phyloP scores from a whole-genome alignment of 176 grass and related monocot species.

The Puya raimondii region DNA sequence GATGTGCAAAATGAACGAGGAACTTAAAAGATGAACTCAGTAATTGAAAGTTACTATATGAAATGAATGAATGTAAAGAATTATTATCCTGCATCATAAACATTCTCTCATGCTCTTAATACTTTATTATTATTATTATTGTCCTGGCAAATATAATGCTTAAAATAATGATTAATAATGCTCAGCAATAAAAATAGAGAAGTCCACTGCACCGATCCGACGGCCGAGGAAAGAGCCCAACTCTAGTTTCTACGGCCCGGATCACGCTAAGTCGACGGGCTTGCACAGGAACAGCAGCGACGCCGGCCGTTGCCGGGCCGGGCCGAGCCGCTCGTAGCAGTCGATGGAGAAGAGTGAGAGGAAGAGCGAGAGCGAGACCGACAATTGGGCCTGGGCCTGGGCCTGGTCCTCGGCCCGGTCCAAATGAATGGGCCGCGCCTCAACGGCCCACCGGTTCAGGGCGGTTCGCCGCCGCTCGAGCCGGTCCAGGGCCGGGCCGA shows the following conservation, averaged over 20 bases:
- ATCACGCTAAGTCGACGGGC: constrained; percentile 14
- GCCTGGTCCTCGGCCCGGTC: background rate
- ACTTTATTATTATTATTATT: too few species aligned
- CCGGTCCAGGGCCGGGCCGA: constrained; percentile 17
- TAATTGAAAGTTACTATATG: too few species aligned
- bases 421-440: too few species aligned
- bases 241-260: background rate
- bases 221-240: background rate
- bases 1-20: too few species aligned
- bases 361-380: constrained; percentile 12
- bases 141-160: too few species aligned
- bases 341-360: constrained; percentile 27
- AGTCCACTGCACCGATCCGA: background rate
- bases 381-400: background rate
- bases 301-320: background rate
- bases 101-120: too few species aligned
- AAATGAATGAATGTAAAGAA: too few species aligned
- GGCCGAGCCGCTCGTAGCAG: constrained; percentile 24
- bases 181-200: too few species aligned
- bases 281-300: constrained; percentile 26
- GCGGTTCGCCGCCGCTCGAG: background rate
- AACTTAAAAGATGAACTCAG: too few species aligned
- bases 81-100: too few species aligned
- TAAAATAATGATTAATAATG: too few species aligned
- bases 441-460: background rate